Evolutionary conservation across 371 early-diverging fungal genomes (phyloP).

Genomic region (Actinomortierella ambigua): DNA sequence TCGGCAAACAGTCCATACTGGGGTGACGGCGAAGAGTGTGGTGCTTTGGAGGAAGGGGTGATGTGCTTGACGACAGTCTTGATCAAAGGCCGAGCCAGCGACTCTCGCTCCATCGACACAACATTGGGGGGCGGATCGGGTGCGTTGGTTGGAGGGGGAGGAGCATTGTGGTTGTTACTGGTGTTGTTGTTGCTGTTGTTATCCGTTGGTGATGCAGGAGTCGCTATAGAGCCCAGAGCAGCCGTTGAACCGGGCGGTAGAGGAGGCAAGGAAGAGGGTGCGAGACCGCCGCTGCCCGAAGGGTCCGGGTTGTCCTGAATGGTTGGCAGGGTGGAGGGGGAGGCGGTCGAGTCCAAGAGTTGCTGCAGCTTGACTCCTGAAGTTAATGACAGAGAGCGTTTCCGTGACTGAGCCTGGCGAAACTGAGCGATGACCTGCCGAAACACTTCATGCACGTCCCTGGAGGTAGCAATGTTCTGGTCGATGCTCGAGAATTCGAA

Average conservation of each 20-base stretch:
- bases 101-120: constrained; percentile 49
- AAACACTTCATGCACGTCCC: constrained; percentile 50
- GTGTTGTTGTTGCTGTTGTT: constrained; percentile 10
- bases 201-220: constrained; percentile 5
- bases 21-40: constrained; percentile 31
- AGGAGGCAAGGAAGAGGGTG: constrained; percentile 9
- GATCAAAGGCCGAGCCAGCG: constrained; percentile 42
- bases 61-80: constrained; percentile 44
- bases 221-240: background rate
- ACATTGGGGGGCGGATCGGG: constrained; percentile 17
- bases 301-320: background rate
- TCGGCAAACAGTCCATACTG: constrained; percentile 76
- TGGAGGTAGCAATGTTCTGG: constrained; percentile 43
- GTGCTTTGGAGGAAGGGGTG: constrained; percentile 19
- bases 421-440: constrained; percentile 39
- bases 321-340: constrained; percentile 8
- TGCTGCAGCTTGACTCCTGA: constrained; percentile 40
- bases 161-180: background rate
- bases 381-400: constrained; percentile 48
- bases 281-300: background rate
- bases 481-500: constrained; percentile 40
- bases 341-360: constrained; percentile 22
- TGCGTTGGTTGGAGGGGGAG: constrained; percentile 10
- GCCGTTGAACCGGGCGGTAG: background rate
- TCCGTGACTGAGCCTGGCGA: constrained; percentile 46